Percentiles rank a stretch among this genome's conserved stretches.
phyloP scores from a whole-genome alignment of 2,329 filamentous ascomycete genomes.

The Rhynchosporium secalis region DNA sequence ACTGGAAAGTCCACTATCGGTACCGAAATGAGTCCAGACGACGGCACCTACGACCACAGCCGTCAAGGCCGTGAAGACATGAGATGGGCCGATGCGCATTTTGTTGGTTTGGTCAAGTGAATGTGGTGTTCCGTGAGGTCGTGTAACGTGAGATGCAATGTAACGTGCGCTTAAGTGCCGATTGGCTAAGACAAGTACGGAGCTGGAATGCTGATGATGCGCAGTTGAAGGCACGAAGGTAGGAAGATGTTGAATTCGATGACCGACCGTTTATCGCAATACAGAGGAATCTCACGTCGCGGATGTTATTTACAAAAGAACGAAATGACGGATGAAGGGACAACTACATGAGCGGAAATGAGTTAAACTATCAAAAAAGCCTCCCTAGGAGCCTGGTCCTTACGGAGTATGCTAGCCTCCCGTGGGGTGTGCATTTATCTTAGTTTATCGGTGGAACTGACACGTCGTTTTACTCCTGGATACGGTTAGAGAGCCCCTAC shows the following conservation, averaged over 20 bases:
- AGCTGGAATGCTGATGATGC: not conserved
- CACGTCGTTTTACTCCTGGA: not conserved
- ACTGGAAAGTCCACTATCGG: slow-evolving; percentile 6
- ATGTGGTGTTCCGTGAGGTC: not conserved
- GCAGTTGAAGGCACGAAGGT: slow-evolving; percentile 7
- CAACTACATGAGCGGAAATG: not conserved
- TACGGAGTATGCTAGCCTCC: not conserved
- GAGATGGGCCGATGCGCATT: slow-evolving; percentile 14
- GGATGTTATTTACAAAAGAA: not conserved
- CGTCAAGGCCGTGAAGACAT: slow-evolving; percentile 19
- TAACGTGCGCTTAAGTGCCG: not conserved
- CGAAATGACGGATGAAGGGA: not conserved
- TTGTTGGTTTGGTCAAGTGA: not conserved
- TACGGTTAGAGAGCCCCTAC: not conserved
- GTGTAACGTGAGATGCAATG: not conserved
- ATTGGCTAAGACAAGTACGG: not conserved
- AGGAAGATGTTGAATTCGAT: slow-evolving; percentile 11
- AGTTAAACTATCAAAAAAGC: not conserved
- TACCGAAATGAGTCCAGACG: slow-evolving; percentile 20
- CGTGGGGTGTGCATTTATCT: slow-evolving; percentile 1
- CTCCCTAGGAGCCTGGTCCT: not conserved
- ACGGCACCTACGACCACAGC: slow-evolving; percentile 21
- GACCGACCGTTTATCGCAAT: not conserved
- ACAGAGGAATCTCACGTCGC: not conserved
- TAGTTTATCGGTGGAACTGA: not conserved